Conservation (phyloP, 169 alveolate genomes). For the Babesia ovis region DNA sequence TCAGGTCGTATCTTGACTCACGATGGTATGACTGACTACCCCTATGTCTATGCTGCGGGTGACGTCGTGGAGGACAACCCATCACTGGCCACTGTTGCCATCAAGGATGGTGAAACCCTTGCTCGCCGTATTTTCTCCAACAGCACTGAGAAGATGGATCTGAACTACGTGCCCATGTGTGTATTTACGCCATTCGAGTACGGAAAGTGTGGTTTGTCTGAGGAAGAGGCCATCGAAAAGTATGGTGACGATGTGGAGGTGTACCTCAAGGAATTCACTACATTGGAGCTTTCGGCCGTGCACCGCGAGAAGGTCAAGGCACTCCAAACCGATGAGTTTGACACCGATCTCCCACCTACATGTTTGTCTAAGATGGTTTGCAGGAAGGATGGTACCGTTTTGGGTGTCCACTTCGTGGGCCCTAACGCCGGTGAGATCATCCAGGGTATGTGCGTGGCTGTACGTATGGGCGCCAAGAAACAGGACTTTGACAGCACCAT, state of each 20-base stretch:
- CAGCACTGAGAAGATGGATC: slow-evolving; percentile 83
- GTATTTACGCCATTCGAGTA: slow-evolving; percentile 98
- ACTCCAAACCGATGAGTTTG: slow-evolving; percentile 73
- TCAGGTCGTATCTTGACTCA: slow-evolving; percentile 85
- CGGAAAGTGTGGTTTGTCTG: slow-evolving; percentile 93
- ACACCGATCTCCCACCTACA: slow-evolving; percentile 78
- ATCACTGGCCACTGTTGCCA: slow-evolving; percentile 98
- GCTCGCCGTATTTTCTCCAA: slow-evolving; percentile 91
- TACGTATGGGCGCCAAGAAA: slow-evolving; percentile 91
- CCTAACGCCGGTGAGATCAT: slow-evolving; percentile 98
- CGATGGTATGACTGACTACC: slow-evolving; percentile 88
- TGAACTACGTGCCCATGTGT: slow-evolving; percentile 92
- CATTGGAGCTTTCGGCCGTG: slow-evolving; percentile 82
- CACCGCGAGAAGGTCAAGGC: slow-evolving; percentile 70
- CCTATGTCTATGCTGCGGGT: slow-evolving; percentile 92
- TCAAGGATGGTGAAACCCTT: slow-evolving; percentile 93
- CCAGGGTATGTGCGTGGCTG: slow-evolving; percentile 94
- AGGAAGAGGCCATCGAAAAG: slow-evolving; percentile 90
- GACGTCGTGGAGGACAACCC: slow-evolving; percentile 92
- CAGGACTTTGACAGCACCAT: slow-evolving; percentile 86
- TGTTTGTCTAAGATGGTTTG: slow-evolving; percentile 92
- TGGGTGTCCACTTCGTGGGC: slow-evolving; percentile 97
- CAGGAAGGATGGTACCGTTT: slow-evolving; percentile 86
- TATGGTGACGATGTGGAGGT: slow-evolving; percentile 85
- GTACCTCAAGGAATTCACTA: slow-evolving; percentile 88